Conservation (phyloP, 1,139 yeast genomes). For the Blastobotrys ciferrii region DNA sequence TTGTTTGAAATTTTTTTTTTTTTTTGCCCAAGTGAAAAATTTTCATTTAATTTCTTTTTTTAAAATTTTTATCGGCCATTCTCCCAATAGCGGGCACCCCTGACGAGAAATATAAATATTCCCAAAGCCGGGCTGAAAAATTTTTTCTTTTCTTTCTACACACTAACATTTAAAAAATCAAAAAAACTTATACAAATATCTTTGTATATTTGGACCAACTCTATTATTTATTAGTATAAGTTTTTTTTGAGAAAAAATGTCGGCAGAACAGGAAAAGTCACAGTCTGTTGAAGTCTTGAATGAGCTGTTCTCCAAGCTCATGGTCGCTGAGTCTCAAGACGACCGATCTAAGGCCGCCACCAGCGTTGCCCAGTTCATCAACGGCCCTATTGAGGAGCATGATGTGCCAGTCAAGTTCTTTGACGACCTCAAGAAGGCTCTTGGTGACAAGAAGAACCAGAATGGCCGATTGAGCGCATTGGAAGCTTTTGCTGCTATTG, state of each 20-base stretch:
- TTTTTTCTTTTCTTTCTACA: constrained; percentile 9
- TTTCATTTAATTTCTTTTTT: constrained; percentile 9
- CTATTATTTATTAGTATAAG: constrained; percentile 13
- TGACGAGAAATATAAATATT: constrained; percentile 5
- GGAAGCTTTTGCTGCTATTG: constrained; percentile 80
- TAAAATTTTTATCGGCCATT: background rate
- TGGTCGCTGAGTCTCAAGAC: constrained; percentile 76
- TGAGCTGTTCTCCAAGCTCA: constrained; percentile 88
- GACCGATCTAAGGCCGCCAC: constrained; percentile 84
- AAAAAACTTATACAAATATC: background rate
- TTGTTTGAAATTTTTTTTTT: constrained; percentile 1
- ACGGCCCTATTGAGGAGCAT: constrained; percentile 97
- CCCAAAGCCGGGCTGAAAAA: constrained; percentile 5
- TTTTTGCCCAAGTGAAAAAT: background rate
- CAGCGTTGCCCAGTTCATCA: constrained; percentile 89
- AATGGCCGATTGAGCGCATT: constrained; percentile 70
- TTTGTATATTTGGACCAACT: constrained; percentile 17
- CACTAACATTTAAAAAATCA: background rate
- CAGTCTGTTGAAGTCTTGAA: constrained; percentile 63
- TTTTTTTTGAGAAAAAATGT: constrained; percentile 14
- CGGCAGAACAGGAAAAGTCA: constrained; percentile 18
- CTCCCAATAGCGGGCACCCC: background rate
- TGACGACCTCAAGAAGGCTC: constrained; percentile 68
- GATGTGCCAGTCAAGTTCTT: constrained; percentile 94
- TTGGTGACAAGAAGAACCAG: constrained; percentile 75